Conservation (phyloP, 371 early-diverging fungal species). For the Synchytrium microbalum region DNA sequence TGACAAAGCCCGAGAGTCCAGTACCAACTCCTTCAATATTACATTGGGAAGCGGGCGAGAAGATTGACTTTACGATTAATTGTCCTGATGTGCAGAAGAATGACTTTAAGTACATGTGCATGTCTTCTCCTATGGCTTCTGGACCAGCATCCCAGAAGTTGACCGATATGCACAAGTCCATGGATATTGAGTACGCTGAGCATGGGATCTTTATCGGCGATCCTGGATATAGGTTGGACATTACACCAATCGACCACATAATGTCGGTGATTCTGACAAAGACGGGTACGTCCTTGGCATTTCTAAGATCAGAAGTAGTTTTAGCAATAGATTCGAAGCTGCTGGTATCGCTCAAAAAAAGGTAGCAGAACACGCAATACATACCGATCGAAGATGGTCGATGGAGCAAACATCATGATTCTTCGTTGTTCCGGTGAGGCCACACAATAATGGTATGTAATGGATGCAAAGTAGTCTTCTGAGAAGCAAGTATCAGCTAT, state of each 20-base stretch:
- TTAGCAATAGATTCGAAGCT: neutral
- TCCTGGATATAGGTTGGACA: constrained; percentile 65
- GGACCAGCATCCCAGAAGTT: constrained; percentile 72
- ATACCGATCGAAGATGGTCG: constrained; percentile 63
- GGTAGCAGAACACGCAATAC: constrained; percentile 4
- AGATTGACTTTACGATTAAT: constrained; percentile 59
- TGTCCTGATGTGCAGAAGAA: constrained; percentile 63
- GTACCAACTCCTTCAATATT: constrained; percentile 51
- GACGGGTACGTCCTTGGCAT: constrained; percentile 61
- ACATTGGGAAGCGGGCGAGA: constrained; percentile 63
- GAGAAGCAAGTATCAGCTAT: constrained; percentile 53
- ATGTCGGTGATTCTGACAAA: constrained; percentile 69
- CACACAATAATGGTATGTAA: constrained; percentile 30
- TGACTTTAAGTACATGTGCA: constrained; percentile 80
- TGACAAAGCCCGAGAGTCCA: constrained; percentile 41
- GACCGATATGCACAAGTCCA: constrained; percentile 59
- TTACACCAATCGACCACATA: constrained; percentile 69
- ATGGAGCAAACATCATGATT: constrained; percentile 55
- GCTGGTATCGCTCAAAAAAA: neutral
- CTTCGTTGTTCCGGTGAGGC: constrained; percentile 25
- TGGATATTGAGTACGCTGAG: constrained; percentile 63
- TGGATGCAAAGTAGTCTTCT: constrained; percentile 44
- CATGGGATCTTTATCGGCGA: constrained; percentile 65
- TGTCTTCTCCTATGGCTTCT: constrained; percentile 74
- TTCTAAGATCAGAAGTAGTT: constrained; percentile 37